phyloP scores from a whole-genome alignment of 1,139 yeast genomes.

The Protomyces macrosporus region DNA sequence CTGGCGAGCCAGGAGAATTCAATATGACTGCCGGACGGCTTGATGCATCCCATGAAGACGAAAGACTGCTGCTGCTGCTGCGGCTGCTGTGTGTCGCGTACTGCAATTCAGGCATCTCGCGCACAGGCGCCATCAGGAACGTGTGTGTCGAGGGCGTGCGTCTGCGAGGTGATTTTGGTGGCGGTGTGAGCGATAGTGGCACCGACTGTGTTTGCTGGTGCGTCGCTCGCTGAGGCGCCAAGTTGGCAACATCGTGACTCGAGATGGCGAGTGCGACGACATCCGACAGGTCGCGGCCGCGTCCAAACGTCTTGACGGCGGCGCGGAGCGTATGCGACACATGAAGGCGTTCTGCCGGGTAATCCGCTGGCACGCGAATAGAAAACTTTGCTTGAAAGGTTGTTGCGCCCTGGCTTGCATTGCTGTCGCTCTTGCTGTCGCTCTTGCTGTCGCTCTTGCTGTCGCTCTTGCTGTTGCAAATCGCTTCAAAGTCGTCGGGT shows the following conservation, averaged over 20 bases:
- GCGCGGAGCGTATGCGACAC: neutral
- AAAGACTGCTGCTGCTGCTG: no score
- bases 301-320: neutral
- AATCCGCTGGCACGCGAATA: neutral
- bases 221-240: neutral
- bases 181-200: neutral
- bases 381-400: neutral
- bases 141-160: no score
- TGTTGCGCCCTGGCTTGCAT: no score
- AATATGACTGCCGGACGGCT: no score
- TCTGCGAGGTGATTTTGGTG: neutral
- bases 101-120: neutral
- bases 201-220: neutral
- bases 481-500: neutral
- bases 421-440: no score
- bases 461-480: no score
- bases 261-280: neutral
- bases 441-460: no score
- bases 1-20: neutral
- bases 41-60: no score
- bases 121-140: no score
- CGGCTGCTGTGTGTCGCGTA: no score
- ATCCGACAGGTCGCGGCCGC: neutral
- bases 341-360: neutral
- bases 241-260: conserved; percentile 1